Conservation (phyloP, 768 basidiomycete genomes). For the Pholiota microspora region DNA sequence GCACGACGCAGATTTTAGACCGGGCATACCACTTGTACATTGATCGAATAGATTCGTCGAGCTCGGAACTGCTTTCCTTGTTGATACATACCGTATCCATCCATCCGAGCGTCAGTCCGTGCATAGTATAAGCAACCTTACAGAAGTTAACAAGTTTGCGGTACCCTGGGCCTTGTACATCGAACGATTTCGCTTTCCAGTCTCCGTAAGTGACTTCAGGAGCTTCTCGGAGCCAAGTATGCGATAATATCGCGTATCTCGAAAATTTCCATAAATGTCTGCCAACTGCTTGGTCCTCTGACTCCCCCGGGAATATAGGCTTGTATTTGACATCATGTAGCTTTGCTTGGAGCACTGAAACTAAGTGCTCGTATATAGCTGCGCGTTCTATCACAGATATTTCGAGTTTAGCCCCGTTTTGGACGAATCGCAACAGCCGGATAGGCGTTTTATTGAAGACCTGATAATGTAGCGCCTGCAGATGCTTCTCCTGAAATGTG, state of each 20-base stretch:
- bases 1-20: no score
- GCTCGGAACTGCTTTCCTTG: neutral
- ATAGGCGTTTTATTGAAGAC: constrained; percentile 1
- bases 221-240: constrained; percentile 2
- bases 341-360: no score
- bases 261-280: neutral
- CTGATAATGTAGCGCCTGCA: neutral
- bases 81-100: neutral
- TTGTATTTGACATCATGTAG: neutral
- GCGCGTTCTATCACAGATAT: neutral
- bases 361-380: neutral
- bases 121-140: neutral
- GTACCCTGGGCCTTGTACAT: neutral
- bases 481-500: no score
- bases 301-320: no score
- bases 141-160: neutral
- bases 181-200: neutral
- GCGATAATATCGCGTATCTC: constrained; percentile 5
- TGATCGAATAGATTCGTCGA: no score
- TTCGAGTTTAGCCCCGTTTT: neutral
- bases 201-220: neutral
- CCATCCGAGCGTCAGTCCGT: neutral
- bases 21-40: no score
- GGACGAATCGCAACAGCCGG: neutral
- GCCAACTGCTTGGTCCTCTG: neutral